Percentiles rank a stretch among this genome's conserved stretches.
phyloP scores from a whole-genome alignment of 192 early-diverging fungal genomes.

The Podila epigama region DNA sequence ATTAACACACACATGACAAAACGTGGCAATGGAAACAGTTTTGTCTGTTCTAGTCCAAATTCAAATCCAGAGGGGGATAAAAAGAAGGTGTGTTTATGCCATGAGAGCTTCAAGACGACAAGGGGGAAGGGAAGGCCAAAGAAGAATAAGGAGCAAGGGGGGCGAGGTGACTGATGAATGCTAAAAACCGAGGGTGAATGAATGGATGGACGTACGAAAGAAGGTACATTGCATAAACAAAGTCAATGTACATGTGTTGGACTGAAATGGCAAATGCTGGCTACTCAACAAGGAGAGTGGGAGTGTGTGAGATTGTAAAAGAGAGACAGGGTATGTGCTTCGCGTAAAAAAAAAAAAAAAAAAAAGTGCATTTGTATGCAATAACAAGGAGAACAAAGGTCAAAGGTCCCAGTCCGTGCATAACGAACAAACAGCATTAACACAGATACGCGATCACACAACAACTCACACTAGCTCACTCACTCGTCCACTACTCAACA shows the following conservation, averaged over 20 bases:
- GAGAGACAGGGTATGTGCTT: background rate
- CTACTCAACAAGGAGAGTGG: no score
- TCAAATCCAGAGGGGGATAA: background rate
- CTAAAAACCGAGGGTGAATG: no score
- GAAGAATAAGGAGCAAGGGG: no score
- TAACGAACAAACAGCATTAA: background rate
- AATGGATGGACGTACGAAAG: no score
- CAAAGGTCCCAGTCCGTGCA: constrained; percentile 1
- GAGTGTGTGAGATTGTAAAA: background rate
- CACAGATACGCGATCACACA: background rate
- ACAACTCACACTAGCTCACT: background rate
- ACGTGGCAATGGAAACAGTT: background rate
- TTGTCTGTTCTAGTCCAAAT: no score
- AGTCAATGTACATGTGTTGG: no score
- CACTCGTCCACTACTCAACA: background rate
- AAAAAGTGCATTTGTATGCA: background rate
- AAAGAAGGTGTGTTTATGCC: background rate
- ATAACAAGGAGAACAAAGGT: background rate
- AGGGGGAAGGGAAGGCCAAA: no score
- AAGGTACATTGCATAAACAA: no score
- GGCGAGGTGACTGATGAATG: no score
- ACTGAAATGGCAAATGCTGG: no score
- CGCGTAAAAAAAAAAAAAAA: background rate
- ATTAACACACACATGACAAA: background rate
- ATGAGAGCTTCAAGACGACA: no score